Evolutionary conservation across 441 rosid species (phyloP).

Genomic region (Macaranga tanarius): DNA sequence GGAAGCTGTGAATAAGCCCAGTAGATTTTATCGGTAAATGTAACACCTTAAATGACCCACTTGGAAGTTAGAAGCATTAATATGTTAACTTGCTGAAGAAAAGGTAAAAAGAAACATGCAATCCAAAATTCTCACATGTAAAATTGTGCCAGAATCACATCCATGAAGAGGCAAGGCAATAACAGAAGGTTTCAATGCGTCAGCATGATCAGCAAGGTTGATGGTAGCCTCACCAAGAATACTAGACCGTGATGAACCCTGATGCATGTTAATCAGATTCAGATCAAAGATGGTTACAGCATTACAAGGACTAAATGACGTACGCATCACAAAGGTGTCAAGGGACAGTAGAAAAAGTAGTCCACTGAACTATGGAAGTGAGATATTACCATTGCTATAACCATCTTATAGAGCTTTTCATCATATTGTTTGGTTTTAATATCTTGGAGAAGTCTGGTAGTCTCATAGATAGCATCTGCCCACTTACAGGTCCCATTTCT

Average conservation of each 20-base stretch:
- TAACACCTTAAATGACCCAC: not conserved
- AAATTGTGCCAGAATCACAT: slow-evolving; percentile 76
- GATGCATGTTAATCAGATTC: slow-evolving; percentile 30
- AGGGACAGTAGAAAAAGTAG: slow-evolving; percentile 10
- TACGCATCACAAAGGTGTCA: not conserved
- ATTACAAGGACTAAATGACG: slow-evolving; percentile 8
- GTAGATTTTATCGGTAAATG: not conserved
- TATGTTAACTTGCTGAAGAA: slow-evolving; percentile 18
- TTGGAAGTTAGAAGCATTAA: slow-evolving; percentile 11
- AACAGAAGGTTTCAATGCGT: slow-evolving; percentile 79
- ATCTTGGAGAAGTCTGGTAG: slow-evolving; percentile 94
- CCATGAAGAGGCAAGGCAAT: slow-evolving; percentile 77
- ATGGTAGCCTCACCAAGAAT: slow-evolving; percentile 91
- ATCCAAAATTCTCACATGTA: slow-evolving; percentile 75
- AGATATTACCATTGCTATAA: slow-evolving; percentile 77
- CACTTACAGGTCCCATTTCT: slow-evolving; percentile 98
- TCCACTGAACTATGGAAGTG: slow-evolving; percentile 17
- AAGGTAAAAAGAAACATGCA: slow-evolving; percentile 16
- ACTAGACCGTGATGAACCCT: slow-evolving; percentile 96
- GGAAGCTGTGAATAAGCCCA: not conserved
- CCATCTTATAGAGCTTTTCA: slow-evolving; percentile 82
- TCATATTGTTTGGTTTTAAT: slow-evolving; percentile 76
- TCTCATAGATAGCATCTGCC: slow-evolving; percentile 98
- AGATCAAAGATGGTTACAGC: slow-evolving; percentile 27
- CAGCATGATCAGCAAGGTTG: slow-evolving; percentile 93